Evolutionary conservation across 1,284 basidiomycete species (phyloP).

Genomic region (Ganoderma leucocontextum): DNA sequence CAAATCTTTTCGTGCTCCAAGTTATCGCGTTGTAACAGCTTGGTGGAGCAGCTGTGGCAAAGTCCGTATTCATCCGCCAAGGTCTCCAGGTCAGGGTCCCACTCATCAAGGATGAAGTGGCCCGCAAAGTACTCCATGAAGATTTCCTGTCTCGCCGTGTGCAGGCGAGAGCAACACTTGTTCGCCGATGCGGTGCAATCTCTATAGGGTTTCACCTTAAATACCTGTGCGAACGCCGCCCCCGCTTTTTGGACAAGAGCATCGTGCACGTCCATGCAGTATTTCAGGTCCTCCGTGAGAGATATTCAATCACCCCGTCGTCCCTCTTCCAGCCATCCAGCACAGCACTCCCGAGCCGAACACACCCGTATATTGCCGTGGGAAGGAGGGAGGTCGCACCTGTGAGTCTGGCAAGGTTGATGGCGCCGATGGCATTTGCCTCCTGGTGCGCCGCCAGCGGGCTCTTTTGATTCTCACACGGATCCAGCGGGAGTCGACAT

Average conservation of each 20-base stretch:
- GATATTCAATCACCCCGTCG: conserved; percentile 14
- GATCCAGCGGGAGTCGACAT: too few species aligned
- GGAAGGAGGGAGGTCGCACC: conserved; percentile 8
- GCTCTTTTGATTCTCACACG: too few species aligned
- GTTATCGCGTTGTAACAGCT: neutral
- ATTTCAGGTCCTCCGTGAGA: conserved; percentile 10
- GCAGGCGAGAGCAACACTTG: neutral
- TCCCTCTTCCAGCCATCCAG: conserved; percentile 9
- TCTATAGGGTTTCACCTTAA: neutral
- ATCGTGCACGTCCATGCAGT: conserved; percentile 5
- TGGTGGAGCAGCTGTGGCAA: neutral
- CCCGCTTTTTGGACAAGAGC: neutral
- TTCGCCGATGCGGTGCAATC: neutral
- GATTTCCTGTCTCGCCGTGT: neutral
- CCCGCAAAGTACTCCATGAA: neutral
- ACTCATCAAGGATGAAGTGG: neutral
- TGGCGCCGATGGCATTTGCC: conserved; percentile 12
- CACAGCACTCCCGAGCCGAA: neutral
- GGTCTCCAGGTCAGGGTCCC: neutral
- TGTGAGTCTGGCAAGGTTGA: conserved; percentile 21
- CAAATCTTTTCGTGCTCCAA: neutral
- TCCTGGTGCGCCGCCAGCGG: too few species aligned
- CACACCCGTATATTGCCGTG: conserved; percentile 14
- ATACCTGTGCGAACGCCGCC: neutral
- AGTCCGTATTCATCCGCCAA: neutral